Base-by-base conservation (phyloP, 1,139 yeast species). In the Nadsonia commutata region DNA sequence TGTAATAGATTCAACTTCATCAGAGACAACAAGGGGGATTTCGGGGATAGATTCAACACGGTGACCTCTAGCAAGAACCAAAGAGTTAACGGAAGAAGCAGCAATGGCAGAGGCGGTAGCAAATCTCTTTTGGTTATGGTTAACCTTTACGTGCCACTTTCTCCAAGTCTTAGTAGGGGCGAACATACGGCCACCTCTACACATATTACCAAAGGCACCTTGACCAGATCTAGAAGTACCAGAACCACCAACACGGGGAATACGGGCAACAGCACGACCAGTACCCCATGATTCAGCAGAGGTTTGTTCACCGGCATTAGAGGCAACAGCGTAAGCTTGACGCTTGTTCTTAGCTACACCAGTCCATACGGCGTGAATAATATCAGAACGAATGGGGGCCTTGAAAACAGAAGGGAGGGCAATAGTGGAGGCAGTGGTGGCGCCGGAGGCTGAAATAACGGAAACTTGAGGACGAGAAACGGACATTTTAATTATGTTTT, bases 201-300 rank as follows among this genome's bases (percentile, higher is more conserved):
- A 90, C 98, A 90, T 90, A 93, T 90, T 90, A 80, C 98, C 98
- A 79, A 90, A 90, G 69, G 98, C 98, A 72, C 88, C 98, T 76
- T 90, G 98, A 72, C 98, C 98, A 59, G 97, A 80, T 77, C 98
- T 90, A 94, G 86, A 96, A 70, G 98, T 90, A 83, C 98, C 98
- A 70, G 95, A 88, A 78, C 98, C 98, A 74, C 95, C 95, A 69
- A 90, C 97, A 81, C 98, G 88, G 78, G 98, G 98, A 72, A 90
- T 88, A 80, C 98, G 90, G 76, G 98, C 97, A 68, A 90, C 96
- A 74, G 98, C 98, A 79, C 98, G 88, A 80, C 98, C 98, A 63
- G 98, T 93, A 85, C 98, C 98, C 98, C 98, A 90, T 55, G 98
- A 90, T 75, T 86, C 96, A 69, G 98, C 98, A 56, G 98, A 90